These are phyloP conservation scores for Spathaspora arborariae DNA, from an alignment of 805 yeast genomes.

Conservation along the genomic window DNA sequence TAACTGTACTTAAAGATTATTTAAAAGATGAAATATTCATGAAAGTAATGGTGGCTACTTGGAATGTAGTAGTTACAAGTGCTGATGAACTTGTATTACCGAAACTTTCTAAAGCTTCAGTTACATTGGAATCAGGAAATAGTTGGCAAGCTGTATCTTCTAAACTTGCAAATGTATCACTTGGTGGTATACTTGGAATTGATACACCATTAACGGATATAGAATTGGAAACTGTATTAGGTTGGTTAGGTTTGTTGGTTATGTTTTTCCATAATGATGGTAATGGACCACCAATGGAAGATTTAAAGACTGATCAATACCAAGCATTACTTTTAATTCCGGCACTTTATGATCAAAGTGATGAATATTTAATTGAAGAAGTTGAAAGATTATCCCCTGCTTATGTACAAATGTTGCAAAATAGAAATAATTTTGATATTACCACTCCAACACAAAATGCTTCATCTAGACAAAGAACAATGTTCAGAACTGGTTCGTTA, in stretches of 20 bases:
- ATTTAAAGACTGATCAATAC: slow-evolving; percentile 58
- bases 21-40: slow-evolving; percentile 53
- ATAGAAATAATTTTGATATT: slow-evolving; percentile 42
- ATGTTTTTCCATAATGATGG: slow-evolving; percentile 77
- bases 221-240: slow-evolving; percentile 65
- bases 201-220: slow-evolving; percentile 46
- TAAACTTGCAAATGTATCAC: slow-evolving; percentile 49
- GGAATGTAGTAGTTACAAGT: slow-evolving; percentile 67
- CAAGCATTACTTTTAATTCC: slow-evolving; percentile 63
- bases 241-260: slow-evolving; percentile 67
- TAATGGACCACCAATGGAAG: slow-evolving; percentile 70
- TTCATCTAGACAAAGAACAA: background rate
- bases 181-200: slow-evolving; percentile 16
- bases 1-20: slow-evolving; percentile 57
- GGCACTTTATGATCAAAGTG: slow-evolving; percentile 55
- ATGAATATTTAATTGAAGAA: slow-evolving; percentile 47
- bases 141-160: slow-evolving; percentile 45
- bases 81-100: slow-evolving; percentile 78
- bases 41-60: slow-evolving; percentile 71
- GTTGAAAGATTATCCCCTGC: slow-evolving; percentile 57
- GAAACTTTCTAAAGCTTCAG: slow-evolving; percentile 47
- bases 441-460: slow-evolving; percentile 1
- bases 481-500: slow-evolving; percentile 35
- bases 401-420: slow-evolving; percentile 46
- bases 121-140: slow-evolving; percentile 7